Evolutionary conservation across 2,329 filamentous ascomycete genomes (phyloP).

Genomic region (Trichoderma sp.): DNA sequence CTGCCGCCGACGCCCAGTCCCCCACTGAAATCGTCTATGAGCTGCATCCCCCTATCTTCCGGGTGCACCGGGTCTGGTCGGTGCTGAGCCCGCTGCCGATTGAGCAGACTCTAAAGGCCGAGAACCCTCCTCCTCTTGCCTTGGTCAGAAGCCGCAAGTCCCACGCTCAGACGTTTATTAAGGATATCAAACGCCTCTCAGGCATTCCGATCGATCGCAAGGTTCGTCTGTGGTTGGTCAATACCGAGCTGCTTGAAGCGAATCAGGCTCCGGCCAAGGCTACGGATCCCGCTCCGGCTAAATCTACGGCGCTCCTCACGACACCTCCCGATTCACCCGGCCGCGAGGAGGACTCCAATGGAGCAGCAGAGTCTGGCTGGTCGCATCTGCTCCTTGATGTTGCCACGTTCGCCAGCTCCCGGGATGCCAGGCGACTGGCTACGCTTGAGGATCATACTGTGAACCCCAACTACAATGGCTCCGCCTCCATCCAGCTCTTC

Average conservation of each 20-base stretch:
- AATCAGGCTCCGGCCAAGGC: not conserved
- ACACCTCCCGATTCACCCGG: slow-evolving; percentile 48
- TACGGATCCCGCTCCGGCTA: slow-evolving; percentile 33
- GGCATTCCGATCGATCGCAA: slow-evolving; percentile 71
- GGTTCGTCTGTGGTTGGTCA: slow-evolving; percentile 74
- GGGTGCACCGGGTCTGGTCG: slow-evolving; percentile 76
- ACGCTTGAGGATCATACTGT: slow-evolving; percentile 64
- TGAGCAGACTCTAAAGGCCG: slow-evolving; percentile 62
- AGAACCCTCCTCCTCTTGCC: slow-evolving; percentile 62
- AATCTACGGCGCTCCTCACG: slow-evolving; percentile 42
- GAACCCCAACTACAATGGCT: slow-evolving; percentile 78
- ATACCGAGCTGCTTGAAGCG: slow-evolving; percentile 46
- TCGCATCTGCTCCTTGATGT: slow-evolving; percentile 50
- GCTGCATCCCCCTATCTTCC: slow-evolving; percentile 81
- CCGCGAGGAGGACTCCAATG: slow-evolving; percentile 33
- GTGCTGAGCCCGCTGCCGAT: slow-evolving; percentile 58
- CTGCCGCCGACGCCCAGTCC: slow-evolving; percentile 58
- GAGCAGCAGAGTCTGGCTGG: slow-evolving; percentile 42
- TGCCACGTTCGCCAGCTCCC: slow-evolving; percentile 55
- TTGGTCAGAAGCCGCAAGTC: slow-evolving; percentile 72
- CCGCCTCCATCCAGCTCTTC: slow-evolving; percentile 63
- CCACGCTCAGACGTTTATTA: slow-evolving; percentile 74
- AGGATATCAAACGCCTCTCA: slow-evolving; percentile 68
- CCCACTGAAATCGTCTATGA: slow-evolving; percentile 76
- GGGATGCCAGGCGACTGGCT: slow-evolving; percentile 35